Base-by-base conservation (phyloP, 768 basidiomycete genomes). In the Boletus subparvulus region DNA sequence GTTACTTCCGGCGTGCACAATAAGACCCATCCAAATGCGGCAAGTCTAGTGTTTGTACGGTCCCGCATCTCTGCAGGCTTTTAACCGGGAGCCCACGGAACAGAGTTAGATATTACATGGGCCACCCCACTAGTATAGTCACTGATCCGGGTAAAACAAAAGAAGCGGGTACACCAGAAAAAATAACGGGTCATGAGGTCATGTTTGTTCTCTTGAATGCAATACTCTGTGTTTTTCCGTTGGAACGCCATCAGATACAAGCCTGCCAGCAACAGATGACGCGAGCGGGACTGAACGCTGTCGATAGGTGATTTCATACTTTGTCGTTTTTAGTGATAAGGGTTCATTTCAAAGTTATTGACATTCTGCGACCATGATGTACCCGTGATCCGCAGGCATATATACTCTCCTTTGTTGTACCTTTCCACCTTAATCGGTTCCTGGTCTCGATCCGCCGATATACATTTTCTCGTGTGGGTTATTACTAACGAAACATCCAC, bases 21-120 rank as follows among this genome's bases (percentile, higher is more conserved):
- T 68, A 61, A 58, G 32, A 35, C 21, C 6, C 33, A 8, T 45
- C 68, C 61, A 54, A 56, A 69, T 63, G 3, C 2, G 47, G 67
- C 24, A 69, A 61, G 52, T 55, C 28, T 61, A 67, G 61, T 65
- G 26, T 56, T 65, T 40, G 10, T 21, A 40, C 28, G 43, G 35
- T 32, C 12, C 46, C 21, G 16, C 26, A 4, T n/a, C 17, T 1
- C 1, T 17, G 11, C 14, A 52, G n/a, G 6, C n/a, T 19, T 17
- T 26, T 28, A 43, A 40, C 12, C 39, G 50, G 28, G 26, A 57
- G 33, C 42, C 40, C 37, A 42, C 50, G 50, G 48, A 50, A 45
- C 45, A 48, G 40, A 12, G 9, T 43, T 24, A 21, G 19, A 17
- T 45, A 13, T 50, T 33, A 41, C 9, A n/a, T 10, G 14, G 10